Percentiles rank a stretch among this genome's conserved stretches.
phyloP scores from a whole-genome alignment of 108 stramenopile species.

The Cyclotella choctawhatcheeana region DNA sequence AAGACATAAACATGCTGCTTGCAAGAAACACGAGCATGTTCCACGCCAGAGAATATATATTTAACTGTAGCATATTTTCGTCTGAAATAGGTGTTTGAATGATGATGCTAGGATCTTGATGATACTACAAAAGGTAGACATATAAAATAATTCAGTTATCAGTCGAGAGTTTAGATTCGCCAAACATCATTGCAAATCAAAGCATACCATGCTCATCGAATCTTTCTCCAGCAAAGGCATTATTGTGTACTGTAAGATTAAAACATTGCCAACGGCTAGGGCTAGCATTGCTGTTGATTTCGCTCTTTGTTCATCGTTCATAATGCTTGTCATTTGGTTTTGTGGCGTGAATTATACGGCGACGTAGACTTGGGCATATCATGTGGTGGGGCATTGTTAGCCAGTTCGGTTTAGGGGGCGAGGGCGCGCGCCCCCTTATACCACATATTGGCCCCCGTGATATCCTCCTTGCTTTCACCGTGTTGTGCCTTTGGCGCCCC shows the following conservation, averaged over 20 bases:
- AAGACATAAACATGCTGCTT: too few species aligned
- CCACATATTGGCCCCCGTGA: too few species aligned
- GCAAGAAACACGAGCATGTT: conserved; percentile 1
- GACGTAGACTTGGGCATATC: too few species aligned
- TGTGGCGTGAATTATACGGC: too few species aligned
- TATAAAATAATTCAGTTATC: background rate
- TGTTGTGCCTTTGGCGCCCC: too few species aligned
- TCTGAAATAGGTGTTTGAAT: conserved; percentile 28
- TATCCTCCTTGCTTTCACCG: too few species aligned
- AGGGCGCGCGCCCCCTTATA: too few species aligned
- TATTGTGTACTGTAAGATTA: conserved; percentile 3
- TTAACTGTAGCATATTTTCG: conserved; percentile 3
- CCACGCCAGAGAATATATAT: conserved; percentile 18
- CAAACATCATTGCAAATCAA: background rate
- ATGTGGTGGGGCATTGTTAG: too few species aligned
- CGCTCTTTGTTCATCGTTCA: too few species aligned
- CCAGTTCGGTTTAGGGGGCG: too few species aligned
- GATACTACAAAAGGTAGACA: conserved; percentile 14
- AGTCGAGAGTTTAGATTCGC: background rate
- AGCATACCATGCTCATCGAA: conserved; percentile 31
- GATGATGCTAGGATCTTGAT: conserved; percentile 38
- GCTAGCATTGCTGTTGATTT: too few species aligned
- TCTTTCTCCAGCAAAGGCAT: conserved; percentile 26
- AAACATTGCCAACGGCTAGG: conserved; percentile 36
- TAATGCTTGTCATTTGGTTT: too few species aligned